Evolutionary conservation across 352 stramenopile species (phyloP), one percentile per base, ranked within the genome.

Genomic region (Globisporangium radiosum): DNA sequence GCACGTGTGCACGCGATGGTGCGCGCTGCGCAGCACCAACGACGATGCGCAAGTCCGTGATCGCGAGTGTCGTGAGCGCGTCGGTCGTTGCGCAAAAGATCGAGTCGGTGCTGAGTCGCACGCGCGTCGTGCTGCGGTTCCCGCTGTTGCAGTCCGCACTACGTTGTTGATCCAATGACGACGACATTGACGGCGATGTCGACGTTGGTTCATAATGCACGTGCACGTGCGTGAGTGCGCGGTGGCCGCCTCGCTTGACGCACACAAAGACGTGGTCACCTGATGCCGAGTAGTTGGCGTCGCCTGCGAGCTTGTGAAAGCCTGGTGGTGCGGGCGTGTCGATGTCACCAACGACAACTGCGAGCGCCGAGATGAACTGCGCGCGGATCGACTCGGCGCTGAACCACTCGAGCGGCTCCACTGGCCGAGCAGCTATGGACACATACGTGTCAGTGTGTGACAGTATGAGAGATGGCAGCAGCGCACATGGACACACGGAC

Each of bases 241-340:
- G 68, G 48, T 43, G 44, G 25, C 63, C 59, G 37, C 58, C 78
- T 61, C 82, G 68, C 51, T 88, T 82, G 15, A 89, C 59, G 62
- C 82, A 94, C 38, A 94, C 52, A 59, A 86, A 90, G 44, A 84
- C 67, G 61, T 88, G 89, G 52, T 83, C 70, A 0, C 85, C 85
- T 4, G 80, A 81, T 0, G 70, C 73, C 2, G 69, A 78, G 60
- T 76, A 76, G 47, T 92, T 91, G 15, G 92, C 63, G 54, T 88
- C 79, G 4, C 65, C 62, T 15, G 69, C 62, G 7, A 94, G 44
- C 51, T 83, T 83, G 2, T 65, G 66, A 51, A 78, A 94, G 7
- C 82, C 83, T 37, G 62, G 25, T 9, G 85, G 79, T 4, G 75
- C 54, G 47, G 69, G 54, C 3, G 84, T 69, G 47, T 92, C 70